Conservation (phyloP, 305 asterid genomes). For the Ajuga reptans region DNA sequence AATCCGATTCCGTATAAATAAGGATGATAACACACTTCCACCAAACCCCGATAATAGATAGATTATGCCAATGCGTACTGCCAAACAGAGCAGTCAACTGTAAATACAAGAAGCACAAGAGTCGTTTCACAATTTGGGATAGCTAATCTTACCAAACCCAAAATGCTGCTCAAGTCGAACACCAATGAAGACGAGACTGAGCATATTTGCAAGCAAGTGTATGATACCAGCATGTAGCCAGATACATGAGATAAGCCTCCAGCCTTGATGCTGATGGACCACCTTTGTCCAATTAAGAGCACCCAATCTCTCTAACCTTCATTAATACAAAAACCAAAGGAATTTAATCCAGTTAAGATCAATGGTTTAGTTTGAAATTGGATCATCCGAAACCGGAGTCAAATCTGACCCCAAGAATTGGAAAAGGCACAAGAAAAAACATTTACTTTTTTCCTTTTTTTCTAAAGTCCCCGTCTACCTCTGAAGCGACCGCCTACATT, state of each 20-base stretch:
- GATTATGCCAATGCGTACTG: conserved; percentile 60
- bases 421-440: too few relatives aligned
- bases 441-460: too few relatives aligned
- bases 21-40: conserved; percentile 63
- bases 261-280: conserved; percentile 64
- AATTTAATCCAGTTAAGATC: background rate
- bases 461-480: too few relatives aligned
- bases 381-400: background rate
- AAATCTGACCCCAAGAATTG: background rate
- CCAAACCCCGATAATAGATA: conserved; percentile 73
- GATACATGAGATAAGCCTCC: conserved; percentile 79
- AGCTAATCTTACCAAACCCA: conserved; percentile 52
- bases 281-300: conserved; percentile 66
- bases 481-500: too few relatives aligned
- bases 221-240: conserved; percentile 91
- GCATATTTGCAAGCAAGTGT: conserved; percentile 68
- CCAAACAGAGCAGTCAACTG: background rate
- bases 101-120: too few relatives aligned
- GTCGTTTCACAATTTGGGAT: too few relatives aligned
- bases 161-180: conserved; percentile 90
- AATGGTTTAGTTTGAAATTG: background rate
- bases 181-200: conserved; percentile 64
- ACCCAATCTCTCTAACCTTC: conserved; percentile 67
- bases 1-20: conserved; percentile 46
- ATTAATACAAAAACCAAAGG: background rate